Evolutionary conservation across 768 basidiomycete species (phyloP).

Genomic region (Dictyophora rubrovolvata): DNA sequence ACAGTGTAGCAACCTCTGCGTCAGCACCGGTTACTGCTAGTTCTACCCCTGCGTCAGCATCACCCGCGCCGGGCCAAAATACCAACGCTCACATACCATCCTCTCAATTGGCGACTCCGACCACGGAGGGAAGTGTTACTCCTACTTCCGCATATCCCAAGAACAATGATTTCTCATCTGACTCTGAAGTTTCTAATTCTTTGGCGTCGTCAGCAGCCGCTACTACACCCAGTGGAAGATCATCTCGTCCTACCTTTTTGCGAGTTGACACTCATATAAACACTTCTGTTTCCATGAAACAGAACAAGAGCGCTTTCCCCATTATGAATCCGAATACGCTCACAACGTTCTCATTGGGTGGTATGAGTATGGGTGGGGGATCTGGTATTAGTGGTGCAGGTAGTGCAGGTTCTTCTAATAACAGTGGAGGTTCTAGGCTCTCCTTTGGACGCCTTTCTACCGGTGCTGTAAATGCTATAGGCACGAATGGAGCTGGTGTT

Average conservation of each 20-base stretch:
- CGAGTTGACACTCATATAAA: slow-evolving; percentile 63
- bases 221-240: slow-evolving; percentile 46
- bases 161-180: not conserved
- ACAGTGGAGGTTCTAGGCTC: slow-evolving; percentile 39
- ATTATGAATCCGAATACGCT: slow-evolving; percentile 37
- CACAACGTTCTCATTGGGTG: not conserved
- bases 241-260: slow-evolving; percentile 27
- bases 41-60: not conserved
- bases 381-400: not conserved
- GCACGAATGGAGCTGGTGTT: not conserved
- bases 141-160: slow-evolving; percentile 3
- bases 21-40: slow-evolving; percentile 19
- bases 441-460: not conserved
- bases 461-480: not conserved
- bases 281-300: slow-evolving; percentile 43
- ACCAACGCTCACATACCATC: not conserved
- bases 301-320: slow-evolving; percentile 84
- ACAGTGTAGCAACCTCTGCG: slow-evolving; percentile 30
- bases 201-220: slow-evolving; percentile 19
- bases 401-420: slow-evolving; percentile 17
- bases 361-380: not conserved
- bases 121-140: not conserved
- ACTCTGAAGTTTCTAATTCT: not conserved
- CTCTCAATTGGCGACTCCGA: slow-evolving; percentile 1
- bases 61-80: not conserved